Evolutionary conservation across 768 basidiomycete genomes (phyloP).

Genomic region (Lentinus brumalis): DNA sequence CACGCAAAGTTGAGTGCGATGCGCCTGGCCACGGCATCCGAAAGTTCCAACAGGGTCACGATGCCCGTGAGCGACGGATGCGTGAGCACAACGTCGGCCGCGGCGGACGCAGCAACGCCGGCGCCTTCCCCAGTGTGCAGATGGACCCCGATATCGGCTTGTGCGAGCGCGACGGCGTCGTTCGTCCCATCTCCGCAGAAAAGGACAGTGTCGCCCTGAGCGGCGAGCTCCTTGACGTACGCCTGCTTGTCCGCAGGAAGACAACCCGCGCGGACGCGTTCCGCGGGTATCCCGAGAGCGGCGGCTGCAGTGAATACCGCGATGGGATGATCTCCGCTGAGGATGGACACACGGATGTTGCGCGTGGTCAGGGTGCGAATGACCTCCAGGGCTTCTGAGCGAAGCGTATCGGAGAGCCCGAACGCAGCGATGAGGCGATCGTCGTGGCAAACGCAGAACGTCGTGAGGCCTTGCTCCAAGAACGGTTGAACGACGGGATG

Average conservation of each 20-base stretch:
- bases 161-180: conserved; percentile 51
- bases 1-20: conserved; percentile 40
- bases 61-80: conserved; percentile 37
- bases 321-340: conserved; percentile 50
- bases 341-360: conserved; percentile 45
- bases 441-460: conserved; percentile 42
- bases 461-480: conserved; percentile 43
- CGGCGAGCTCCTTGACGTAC: conserved; percentile 32
- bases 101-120: conserved; percentile 44
- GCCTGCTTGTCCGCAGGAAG: conserved; percentile 49
- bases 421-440: conserved; percentile 35
- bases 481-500: conserved; percentile 34
- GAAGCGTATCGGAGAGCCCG: conserved; percentile 46
- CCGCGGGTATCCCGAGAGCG: conserved; percentile 39
- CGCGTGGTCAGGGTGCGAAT: conserved; percentile 36
- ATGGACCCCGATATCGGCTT: conserved; percentile 50
- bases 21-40: conserved; percentile 35
- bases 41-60: conserved; percentile 39
- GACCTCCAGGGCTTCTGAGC: conserved; percentile 42
- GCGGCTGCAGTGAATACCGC: conserved; percentile 46
- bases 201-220: conserved; percentile 33
- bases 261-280: conserved; percentile 43
- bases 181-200: conserved; percentile 58
- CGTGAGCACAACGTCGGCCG: conserved; percentile 50
- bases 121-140: conserved; percentile 34